Evolutionary conservation across 805 yeast species (phyloP), one percentile per base, ranked within the genome.

Genomic region (Metschnikowia borealis): DNA sequence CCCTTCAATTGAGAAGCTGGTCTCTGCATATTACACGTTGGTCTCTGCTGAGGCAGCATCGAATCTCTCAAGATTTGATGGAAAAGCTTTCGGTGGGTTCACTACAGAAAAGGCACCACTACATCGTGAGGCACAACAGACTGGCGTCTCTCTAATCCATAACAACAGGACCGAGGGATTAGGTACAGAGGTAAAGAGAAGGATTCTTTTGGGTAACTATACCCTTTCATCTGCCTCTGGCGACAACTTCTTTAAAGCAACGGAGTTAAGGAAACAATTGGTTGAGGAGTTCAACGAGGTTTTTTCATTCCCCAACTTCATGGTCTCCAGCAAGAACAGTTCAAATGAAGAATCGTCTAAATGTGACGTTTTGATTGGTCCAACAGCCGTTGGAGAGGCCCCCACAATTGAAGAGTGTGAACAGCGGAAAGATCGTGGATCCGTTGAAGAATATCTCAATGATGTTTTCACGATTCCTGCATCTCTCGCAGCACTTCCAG

Each of bases 11-110:
- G 78, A 77, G 51, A 69, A 75, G 48, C 77, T 91, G 23, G 68
- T 94, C 15, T 90, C 95, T 26, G 80, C 89, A 0, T 94, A 94
- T 66, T 92, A 87, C 63, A 87, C 96, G 0, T 59, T 95, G 35
- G 91, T 94, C 1, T 87, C 97, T 0, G 87, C 97, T 0, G 99
- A 94, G 62, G 98, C 97, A 0, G 84, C 95, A 0, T 92, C 98
- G 0, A 94, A 94, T 62, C 74, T 94, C 44, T 80, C 97, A 1
- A 74, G 97, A 32, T 94, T 79, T 62, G 99, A 94, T 67, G 99
- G 99, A 2, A 39, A 14, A n/a, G 38, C 44, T 13, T 34, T 26
- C 32, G 35, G 37, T n/a, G 23, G 49, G 8, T 14, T 23, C 5
- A 17, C 14, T 15, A 3, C 5, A 31, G 71, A 87, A 36, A 17